Evolutionary conservation across 2,329 filamentous ascomycete genomes (phyloP), one percentile per base, ranked within the genome.

Genomic region (Bisporella sp.): DNA sequence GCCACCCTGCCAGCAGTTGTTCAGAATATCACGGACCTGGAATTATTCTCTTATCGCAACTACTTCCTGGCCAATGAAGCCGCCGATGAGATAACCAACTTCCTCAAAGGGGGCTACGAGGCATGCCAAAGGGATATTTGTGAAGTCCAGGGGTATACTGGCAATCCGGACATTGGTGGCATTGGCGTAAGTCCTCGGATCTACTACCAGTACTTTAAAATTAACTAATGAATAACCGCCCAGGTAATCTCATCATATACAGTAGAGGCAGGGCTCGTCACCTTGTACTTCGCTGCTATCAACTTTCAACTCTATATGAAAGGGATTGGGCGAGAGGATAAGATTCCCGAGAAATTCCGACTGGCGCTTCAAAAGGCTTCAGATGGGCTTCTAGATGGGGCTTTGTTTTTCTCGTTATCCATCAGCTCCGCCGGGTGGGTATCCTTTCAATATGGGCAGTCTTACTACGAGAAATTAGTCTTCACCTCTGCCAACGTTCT

Each of bases 21-120:
- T 30, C 39, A 43, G 12, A 52, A 49, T 31, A 6, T 49, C 12
- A 52, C 50, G 4, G 46, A 52, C 30, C 50, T 52, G 6, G 50
- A 52, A 32, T 46, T 52, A 29, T 13, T 52, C 21, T 46, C 49
- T 33, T 52, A 52, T 46, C 50, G 50, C n/a, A 52, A 52, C 28
- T 52, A 33, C 43, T 52, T 52, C 30, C 42, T 52, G 37, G 43
- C 35, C 13, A 46, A 41, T 31, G 50, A 49, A 31, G 49, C 42
- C 21, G 39, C 50, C 43, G 31, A 28, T 6, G 12, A 41, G 4
- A 52, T 52, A 33, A 52, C 50, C 13, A 44, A 32, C 9, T 47
- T 49, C 6, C 46, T 52, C 5, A 44, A 49, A n/a, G 30, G 4
- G 4, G 47, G 39, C 31, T 46, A 33, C 29, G 12, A 40, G 31